Evolutionary conservation across 176 grass and related monocot genomes (phyloP).

Genomic region (Panicum miliaceum): DNA sequence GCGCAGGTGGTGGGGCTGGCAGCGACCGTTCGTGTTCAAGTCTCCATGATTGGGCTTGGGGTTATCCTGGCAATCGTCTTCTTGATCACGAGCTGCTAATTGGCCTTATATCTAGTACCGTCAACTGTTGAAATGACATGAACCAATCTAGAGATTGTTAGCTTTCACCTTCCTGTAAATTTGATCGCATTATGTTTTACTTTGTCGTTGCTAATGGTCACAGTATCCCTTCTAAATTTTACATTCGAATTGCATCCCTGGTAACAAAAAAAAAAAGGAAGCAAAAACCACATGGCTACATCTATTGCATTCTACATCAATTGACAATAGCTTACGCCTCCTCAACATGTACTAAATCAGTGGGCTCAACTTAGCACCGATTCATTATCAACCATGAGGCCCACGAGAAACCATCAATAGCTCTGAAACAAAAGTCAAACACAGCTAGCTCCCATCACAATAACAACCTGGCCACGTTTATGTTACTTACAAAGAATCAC

Average conservation of each 20-base stretch:
- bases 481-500: slow-evolving; percentile 40
- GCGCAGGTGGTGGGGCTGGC: slow-evolving; percentile 47
- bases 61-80: not conserved
- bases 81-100: not conserved
- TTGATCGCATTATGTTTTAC: not conserved
- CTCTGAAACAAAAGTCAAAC: not conserved
- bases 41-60: slow-evolving; percentile 31
- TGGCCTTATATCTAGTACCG: not conserved
- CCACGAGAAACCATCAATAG: not conserved
- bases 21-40: not conserved
- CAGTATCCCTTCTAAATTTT: not conserved
- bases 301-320: not conserved
- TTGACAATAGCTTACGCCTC: not conserved
- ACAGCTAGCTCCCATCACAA: not conserved
- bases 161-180: slow-evolving; percentile 15
- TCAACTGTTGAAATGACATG: not conserved
- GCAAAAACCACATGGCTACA: not conserved
- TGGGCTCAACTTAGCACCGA: not conserved
- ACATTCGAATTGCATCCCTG: not conserved
- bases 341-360: not conserved
- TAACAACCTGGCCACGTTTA: not conserved
- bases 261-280: too few species aligned
- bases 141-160: not conserved
- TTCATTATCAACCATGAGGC: not conserved
- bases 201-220: not conserved